These are phyloP conservation scores for Macrotyloma uniflorum DNA, from an alignment of 306 rosid species.

Conservation along the genomic window DNA sequence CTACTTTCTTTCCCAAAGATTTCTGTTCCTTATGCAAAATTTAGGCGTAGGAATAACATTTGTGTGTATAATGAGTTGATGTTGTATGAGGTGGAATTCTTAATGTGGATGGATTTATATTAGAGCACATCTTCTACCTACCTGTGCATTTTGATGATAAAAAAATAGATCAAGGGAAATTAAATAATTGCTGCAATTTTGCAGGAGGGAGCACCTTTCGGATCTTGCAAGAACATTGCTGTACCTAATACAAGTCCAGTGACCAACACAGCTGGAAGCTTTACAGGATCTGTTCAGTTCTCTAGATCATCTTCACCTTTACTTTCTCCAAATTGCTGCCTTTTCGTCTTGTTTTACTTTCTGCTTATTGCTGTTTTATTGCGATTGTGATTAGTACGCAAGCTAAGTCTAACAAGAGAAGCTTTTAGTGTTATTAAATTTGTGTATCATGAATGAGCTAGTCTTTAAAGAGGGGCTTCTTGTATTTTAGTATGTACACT, in stretches of 20 bases:
- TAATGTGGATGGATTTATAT: conserved; percentile 24
- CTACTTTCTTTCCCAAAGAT: not conserved
- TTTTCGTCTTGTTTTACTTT: conserved; percentile 50
- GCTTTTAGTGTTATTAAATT: conserved; percentile 31
- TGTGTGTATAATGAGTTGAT: not conserved
- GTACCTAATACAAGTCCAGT: conserved; percentile 58
- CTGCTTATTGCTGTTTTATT: conserved; percentile 49
- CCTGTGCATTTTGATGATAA: conserved; percentile 1
- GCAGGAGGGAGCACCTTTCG: conserved; percentile 86
- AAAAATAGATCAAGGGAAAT: not conserved
- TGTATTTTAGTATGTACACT: conserved; percentile 42
- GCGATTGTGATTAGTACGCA: conserved; percentile 39
- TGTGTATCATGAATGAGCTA: conserved; percentile 39
- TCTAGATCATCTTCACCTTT: conserved; percentile 59
- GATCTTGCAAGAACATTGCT: conserved; percentile 82
- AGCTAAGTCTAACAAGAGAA: conserved; percentile 32
- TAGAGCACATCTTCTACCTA: conserved; percentile 1
- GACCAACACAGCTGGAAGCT: conserved; percentile 70
- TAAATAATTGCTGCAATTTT: conserved; percentile 39
- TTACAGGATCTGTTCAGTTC: conserved; percentile 90
- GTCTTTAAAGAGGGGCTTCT: conserved; percentile 43
- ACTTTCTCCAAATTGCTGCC: conserved; percentile 43
- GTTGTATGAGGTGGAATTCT: not conserved
- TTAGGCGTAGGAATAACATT: not conserved
- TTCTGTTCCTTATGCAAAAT: not conserved